Evolutionary conservation across 352 stramenopile genomes (phyloP).

Genomic region (Pseudoperonospora humuli): DNA sequence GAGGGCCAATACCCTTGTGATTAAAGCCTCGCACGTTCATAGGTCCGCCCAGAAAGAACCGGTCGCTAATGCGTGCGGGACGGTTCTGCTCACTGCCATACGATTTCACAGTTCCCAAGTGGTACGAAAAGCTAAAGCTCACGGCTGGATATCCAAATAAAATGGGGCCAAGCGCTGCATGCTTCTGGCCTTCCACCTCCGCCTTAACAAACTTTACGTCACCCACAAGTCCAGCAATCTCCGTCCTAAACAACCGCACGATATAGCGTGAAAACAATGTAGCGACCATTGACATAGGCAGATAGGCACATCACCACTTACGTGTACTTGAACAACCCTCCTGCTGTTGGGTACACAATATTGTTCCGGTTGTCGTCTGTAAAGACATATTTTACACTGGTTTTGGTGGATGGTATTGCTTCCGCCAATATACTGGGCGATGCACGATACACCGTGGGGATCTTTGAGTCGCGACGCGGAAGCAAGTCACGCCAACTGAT

Average conservation of each 20-base stretch:
- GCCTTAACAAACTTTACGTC: constrained; percentile 88
- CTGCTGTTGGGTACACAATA: constrained; percentile 73
- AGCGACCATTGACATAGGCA: not conserved
- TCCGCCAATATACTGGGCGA: constrained; percentile 88
- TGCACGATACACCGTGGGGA: constrained; percentile 83
- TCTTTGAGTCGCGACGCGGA: constrained; percentile 71
- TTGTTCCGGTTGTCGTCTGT: constrained; percentile 86
- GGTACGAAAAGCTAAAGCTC: constrained; percentile 76
- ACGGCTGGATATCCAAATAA: constrained; percentile 66
- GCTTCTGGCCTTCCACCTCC: constrained; percentile 80
- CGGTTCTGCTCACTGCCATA: constrained; percentile 63
- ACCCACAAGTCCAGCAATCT: constrained; percentile 79
- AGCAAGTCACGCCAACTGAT: constrained; percentile 84
- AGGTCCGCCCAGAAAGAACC: constrained; percentile 87
- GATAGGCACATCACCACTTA: constrained; percentile 19
- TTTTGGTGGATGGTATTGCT: constrained; percentile 86
- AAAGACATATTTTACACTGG: constrained; percentile 90
- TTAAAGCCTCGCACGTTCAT: constrained; percentile 88
- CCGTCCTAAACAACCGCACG: constrained; percentile 39
- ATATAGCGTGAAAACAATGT: not conserved
- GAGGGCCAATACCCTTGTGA: constrained; percentile 84
- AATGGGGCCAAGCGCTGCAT: constrained; percentile 53
- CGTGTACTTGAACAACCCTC: constrained; percentile 87
- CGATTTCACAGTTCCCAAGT: constrained; percentile 72
- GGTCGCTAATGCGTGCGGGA: constrained; percentile 86